phyloP scores from a whole-genome alignment of 805 yeast genomes.

The Candida broadrunensis region DNA sequence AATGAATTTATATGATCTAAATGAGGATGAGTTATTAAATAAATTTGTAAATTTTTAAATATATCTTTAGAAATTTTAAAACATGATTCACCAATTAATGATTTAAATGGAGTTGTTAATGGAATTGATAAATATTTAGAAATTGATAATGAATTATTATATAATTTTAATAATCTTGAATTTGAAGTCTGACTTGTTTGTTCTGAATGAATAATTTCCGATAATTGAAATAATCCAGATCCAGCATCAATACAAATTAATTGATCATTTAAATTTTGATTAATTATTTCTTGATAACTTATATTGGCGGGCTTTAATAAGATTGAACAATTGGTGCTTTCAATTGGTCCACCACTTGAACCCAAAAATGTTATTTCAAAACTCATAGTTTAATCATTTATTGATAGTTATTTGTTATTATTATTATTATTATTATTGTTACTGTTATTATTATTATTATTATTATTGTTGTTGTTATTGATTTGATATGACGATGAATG shows the following conservation, averaged over 20 bases:
- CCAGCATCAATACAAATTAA: conserved; percentile 78
- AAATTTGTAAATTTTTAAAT: conserved; percentile 32
- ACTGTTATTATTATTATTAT: too few species aligned
- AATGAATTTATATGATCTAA: conserved; percentile 75
- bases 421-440: too few species aligned
- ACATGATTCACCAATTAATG: conserved; percentile 16
- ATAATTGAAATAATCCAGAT: conserved; percentile 57
- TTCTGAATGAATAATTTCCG: conserved; percentile 36
- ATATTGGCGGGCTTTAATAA: conserved; percentile 55
- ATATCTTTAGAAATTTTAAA: conserved; percentile 21
- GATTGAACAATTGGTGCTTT: conserved; percentile 64
- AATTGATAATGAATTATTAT: conserved; percentile 26
- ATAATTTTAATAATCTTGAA: conserved; percentile 17
- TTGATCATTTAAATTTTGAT: conserved; percentile 22
- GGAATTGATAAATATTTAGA: conserved; percentile 19
- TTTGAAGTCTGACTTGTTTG: conserved; percentile 2
- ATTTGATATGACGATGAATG: too few species aligned
- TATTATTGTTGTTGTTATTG: too few species aligned
- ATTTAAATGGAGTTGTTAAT: conserved; percentile 22
- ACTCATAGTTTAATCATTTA: conserved; percentile 15
- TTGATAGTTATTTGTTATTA: too few species aligned
- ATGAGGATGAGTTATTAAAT: conserved; percentile 77
- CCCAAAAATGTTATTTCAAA: conserved; percentile 72
- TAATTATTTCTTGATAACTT: conserved; percentile 37
- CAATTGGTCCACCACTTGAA: conserved; percentile 83